phyloP scores from a whole-genome alignment of 495 filamentous ascomycete genomes.

The Daldinia concentrica region DNA sequence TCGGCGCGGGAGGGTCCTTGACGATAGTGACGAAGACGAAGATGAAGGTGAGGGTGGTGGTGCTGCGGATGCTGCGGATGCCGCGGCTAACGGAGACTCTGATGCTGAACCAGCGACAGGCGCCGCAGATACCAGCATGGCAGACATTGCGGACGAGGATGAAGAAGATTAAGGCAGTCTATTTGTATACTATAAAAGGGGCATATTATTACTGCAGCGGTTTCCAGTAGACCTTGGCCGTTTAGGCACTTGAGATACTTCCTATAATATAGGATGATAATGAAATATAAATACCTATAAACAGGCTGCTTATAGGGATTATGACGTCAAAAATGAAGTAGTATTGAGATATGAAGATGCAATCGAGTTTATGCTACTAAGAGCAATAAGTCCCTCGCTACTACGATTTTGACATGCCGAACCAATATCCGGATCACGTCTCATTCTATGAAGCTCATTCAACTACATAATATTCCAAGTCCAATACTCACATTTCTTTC shows the following conservation, averaged over 20 bases:
- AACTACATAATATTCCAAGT: not conserved
- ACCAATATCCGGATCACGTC: not conserved
- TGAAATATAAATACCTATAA: not conserved
- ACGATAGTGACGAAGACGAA: slow-evolving; percentile 60
- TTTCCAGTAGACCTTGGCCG: not conserved
- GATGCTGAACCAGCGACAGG: slow-evolving; percentile 44
- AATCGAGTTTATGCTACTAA: slow-evolving; percentile 7
- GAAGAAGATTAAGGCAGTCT: slow-evolving; percentile 48
- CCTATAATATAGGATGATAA: slow-evolving; percentile 10
- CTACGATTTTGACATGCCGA: not conserved
- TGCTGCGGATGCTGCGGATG: slow-evolving; percentile 36
- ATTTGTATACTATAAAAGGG: slow-evolving; percentile 19
- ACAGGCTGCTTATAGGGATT: not conserved
- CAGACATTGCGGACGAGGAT: slow-evolving; percentile 27
- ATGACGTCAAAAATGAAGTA: not conserved
- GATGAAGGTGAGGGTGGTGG: slow-evolving; percentile 44
- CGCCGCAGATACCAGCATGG: slow-evolving; percentile 31
- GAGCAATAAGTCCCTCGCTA: not conserved
- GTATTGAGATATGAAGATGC: not conserved
- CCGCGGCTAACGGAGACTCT: slow-evolving; percentile 37
- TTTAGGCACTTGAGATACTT: not conserved
- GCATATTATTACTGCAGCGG: not conserved
- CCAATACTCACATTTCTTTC: not conserved
- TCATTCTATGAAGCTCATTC: not conserved
- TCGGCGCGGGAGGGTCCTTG: slow-evolving; percentile 53